A percentile compares a stretch with the other conserved stretches of the same genome.
Evolutionary conservation across 495 filamentous ascomycete genomes (phyloP).

Genomic region (Talaromyces proteolyticus): DNA sequence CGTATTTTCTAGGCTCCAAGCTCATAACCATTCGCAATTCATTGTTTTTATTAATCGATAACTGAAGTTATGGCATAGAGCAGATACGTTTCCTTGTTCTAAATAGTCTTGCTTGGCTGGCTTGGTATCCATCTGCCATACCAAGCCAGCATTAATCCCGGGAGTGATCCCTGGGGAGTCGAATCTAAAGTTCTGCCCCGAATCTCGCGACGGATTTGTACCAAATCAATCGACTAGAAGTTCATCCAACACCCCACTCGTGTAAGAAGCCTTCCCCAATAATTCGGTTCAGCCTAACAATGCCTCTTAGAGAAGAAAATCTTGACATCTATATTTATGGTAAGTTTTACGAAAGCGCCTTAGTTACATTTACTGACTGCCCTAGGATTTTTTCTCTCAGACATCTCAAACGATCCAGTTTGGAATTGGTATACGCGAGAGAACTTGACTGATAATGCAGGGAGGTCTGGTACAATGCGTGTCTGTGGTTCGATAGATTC

Average conservation of each 20-base stretch:
- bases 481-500: background rate
- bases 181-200: conserved; percentile 1
- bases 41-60: too few relatives aligned
- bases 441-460: conserved; percentile 1
- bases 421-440: conserved; percentile 3
- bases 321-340: conserved; percentile 3
- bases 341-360: background rate
- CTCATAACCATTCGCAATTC: too few relatives aligned
- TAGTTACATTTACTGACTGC: background rate
- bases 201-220: conserved; percentile 1
- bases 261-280: background rate
- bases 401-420: conserved; percentile 1
- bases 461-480: background rate
- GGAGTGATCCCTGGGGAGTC: conserved; percentile 1
- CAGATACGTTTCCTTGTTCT: background rate
- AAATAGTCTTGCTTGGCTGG: background rate
- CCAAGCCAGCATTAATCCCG: background rate
- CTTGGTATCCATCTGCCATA: background rate
- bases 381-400: background rate
- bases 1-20: too few relatives aligned
- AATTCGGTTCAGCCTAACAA: background rate
- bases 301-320: conserved; percentile 1
- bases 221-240: conserved; percentile 1
- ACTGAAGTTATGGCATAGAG: too few relatives aligned
- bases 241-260: conserved; percentile 1